Conservation (phyloP, 2,329 filamentous ascomycete species). For the Beauveria asiatica region DNA sequence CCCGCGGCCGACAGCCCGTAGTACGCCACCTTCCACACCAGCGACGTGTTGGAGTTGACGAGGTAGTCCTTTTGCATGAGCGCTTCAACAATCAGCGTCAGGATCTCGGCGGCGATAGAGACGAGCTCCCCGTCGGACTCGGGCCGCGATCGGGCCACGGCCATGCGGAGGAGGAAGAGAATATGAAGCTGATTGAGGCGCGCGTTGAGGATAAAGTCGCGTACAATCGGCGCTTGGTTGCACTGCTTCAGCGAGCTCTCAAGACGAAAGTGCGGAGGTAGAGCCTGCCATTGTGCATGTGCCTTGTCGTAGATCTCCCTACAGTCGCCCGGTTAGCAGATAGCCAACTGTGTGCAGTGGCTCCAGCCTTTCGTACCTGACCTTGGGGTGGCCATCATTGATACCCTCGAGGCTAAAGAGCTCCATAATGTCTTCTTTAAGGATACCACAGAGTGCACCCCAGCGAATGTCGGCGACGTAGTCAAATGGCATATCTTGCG, state of each 20-base stretch:
- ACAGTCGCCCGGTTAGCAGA: neutral
- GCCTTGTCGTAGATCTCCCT: slow-evolving; percentile 7
- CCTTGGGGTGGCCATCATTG: slow-evolving; percentile 3
- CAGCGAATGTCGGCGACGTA: slow-evolving; percentile 11
- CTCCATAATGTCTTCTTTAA: slow-evolving; percentile 12
- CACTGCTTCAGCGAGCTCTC: slow-evolving; percentile 10
- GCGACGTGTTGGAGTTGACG: slow-evolving; percentile 11
- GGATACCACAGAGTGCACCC: slow-evolving; percentile 5
- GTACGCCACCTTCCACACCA: slow-evolving; percentile 14
- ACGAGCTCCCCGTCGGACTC: slow-evolving; percentile 9
- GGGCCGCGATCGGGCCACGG: neutral
- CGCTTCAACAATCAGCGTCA: slow-evolving; percentile 8
- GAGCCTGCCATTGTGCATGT: slow-evolving; percentile 4
- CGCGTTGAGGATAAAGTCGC: slow-evolving; percentile 9
- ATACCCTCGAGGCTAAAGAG: neutral
- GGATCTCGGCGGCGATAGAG: slow-evolving; percentile 1
- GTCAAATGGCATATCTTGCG: slow-evolving; percentile 10
- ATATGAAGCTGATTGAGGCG: slow-evolving; percentile 10
- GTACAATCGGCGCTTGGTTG: neutral
- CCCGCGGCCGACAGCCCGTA: slow-evolving; percentile 16
- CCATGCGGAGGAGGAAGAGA: slow-evolving; percentile 10
- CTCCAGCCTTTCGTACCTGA: neutral
- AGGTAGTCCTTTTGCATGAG: slow-evolving; percentile 12
- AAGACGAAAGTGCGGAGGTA: slow-evolving; percentile 8
- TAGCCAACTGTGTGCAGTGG: neutral